Base-by-base conservation (phyloP, 2,329 filamentous ascomycete genomes). In the Podosphaera aphanis region DNA sequence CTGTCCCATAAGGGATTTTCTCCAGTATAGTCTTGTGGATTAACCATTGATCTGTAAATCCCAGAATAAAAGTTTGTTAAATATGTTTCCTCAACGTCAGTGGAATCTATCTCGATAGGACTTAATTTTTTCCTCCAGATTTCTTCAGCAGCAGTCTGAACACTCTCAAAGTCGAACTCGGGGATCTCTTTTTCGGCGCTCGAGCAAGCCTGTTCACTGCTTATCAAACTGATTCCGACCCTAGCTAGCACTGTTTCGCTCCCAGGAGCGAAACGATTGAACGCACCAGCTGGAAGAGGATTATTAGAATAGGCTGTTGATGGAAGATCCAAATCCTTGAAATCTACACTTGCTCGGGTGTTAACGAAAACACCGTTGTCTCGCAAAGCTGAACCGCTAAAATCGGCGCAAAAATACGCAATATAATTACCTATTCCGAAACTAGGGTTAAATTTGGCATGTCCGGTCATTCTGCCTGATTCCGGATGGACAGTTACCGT, bases 1-100 rank as follows among this genome's bases (percentile, higher is more conserved):
- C 70, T 76, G 1, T 69, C 52, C 76, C 78, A 83, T 0, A 74
- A 56, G 2, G 76, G 75, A 46, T 83, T 83, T 56, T 83, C 79
- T 0, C 75, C 75, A 0, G 79, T 82, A 52, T 81, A 82, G 53
- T 83, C 79, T 53, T 83, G 77, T 2, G 79, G 79, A 45, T 72
- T 77, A 49, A 83, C 73, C 69, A 82, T 73, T 2, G 73, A 69
- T n/a, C 78, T 66, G 55, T 83, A 83, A n/a, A 76, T 66, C 2
- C 77, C 78, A 39, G 74, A 79, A 66, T 78, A 83, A 52, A 83
- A 80, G 16, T 72, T 70, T n/a, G 60, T 73, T 47, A 77, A 63
- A 1, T 77, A 56, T 0, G 70, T 66, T 7, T 63, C 56, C 47
- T 70, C 66, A 1, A 75, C 72, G 3, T 72, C 70, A 0, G 67